Percentiles rank a stretch among this genome's conserved stretches.
Evolutionary conservation across 2,329 filamentous ascomycete genomes (phyloP).

Genomic region (Cytospora paraplurivora): DNA sequence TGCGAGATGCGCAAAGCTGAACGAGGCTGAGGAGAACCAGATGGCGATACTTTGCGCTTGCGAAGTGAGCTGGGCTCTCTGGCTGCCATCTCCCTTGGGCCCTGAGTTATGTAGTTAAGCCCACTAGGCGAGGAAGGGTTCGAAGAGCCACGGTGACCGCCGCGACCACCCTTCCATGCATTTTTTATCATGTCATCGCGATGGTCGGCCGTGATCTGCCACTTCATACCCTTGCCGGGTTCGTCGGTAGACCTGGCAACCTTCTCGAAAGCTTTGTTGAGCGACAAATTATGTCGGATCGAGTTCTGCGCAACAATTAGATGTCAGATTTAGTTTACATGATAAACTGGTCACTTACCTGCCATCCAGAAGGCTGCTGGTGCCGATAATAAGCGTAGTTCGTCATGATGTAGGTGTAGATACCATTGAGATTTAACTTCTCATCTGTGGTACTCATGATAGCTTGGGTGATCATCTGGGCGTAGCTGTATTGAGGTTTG

Average conservation of each 20-base stretch:
- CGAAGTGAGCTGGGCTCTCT: slow-evolving; percentile 54
- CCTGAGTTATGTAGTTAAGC: slow-evolving; percentile 62
- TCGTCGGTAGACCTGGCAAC: slow-evolving; percentile 90
- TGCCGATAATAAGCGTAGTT: slow-evolving; percentile 93
- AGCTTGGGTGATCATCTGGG: slow-evolving; percentile 94
- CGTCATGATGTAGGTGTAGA: slow-evolving; percentile 89
- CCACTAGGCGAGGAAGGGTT: slow-evolving; percentile 69
- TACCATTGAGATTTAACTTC: slow-evolving; percentile 87
- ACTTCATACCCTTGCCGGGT: slow-evolving; percentile 98
- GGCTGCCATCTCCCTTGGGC: slow-evolving; percentile 56
- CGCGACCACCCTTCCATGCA: slow-evolving; percentile 61
- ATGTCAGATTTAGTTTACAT: neutral
- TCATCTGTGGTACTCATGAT: slow-evolving; percentile 85
- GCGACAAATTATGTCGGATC: slow-evolving; percentile 91
- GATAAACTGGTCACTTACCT: slow-evolving; percentile 57
- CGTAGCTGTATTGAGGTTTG: slow-evolving; percentile 95
- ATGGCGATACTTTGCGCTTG: slow-evolving; percentile 59
- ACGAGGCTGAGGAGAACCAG: slow-evolving; percentile 57
- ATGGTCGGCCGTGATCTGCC: slow-evolving; percentile 85
- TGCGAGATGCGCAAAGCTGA: slow-evolving; percentile 54
- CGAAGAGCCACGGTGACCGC: slow-evolving; percentile 68
- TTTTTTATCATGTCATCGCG: slow-evolving; percentile 87
- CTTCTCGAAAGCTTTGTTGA: slow-evolving; percentile 95
- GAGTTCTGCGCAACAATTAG: slow-evolving; percentile 66
- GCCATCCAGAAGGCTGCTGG: slow-evolving; percentile 79